These are phyloP conservation scores for Malbranchea cinnamomea DNA, from an alignment of 2,329 filamentous ascomycete genomes.

Conservation along the genomic window DNA sequence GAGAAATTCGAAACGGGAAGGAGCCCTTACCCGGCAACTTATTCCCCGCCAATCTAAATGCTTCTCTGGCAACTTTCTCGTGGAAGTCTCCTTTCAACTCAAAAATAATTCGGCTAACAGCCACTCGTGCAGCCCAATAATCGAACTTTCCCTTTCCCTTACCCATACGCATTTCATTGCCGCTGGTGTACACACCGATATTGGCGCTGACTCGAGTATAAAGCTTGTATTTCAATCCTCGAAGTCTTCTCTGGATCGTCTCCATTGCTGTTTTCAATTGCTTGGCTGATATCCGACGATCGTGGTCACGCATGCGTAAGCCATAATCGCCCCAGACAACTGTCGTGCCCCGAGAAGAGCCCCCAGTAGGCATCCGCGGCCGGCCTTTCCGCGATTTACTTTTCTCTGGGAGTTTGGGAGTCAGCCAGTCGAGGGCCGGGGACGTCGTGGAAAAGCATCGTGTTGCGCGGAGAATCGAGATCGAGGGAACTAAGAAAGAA, in stretches of 20 bases:
- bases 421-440: conserved; percentile 56
- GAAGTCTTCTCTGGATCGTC: conserved; percentile 73
- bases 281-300: conserved; percentile 73
- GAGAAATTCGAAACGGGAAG: neutral
- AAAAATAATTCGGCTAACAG: conserved; percentile 82
- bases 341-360: conserved; percentile 81
- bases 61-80: conserved; percentile 87
- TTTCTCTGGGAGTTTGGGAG: conserved; percentile 62
- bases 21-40: conserved; percentile 68
- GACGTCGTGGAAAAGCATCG: conserved; percentile 61
- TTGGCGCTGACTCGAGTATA: conserved; percentile 88
- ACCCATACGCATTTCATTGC: conserved; percentile 97
- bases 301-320: conserved; percentile 81
- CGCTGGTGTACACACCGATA: conserved; percentile 86
- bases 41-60: conserved; percentile 82
- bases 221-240: conserved; percentile 81
- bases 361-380: conserved; percentile 75
- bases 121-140: conserved; percentile 82
- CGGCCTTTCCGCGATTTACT: conserved; percentile 84
- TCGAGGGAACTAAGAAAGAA: conserved; percentile 11
- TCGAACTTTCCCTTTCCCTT: conserved; percentile 98
- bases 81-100: conserved; percentile 85
- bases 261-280: conserved; percentile 86
- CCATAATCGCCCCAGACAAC: conserved; percentile 95
- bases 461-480: conserved; percentile 23